Base-by-base conservation (phyloP, 495 filamentous ascomycete species). In the Penicillium salamii region DNA sequence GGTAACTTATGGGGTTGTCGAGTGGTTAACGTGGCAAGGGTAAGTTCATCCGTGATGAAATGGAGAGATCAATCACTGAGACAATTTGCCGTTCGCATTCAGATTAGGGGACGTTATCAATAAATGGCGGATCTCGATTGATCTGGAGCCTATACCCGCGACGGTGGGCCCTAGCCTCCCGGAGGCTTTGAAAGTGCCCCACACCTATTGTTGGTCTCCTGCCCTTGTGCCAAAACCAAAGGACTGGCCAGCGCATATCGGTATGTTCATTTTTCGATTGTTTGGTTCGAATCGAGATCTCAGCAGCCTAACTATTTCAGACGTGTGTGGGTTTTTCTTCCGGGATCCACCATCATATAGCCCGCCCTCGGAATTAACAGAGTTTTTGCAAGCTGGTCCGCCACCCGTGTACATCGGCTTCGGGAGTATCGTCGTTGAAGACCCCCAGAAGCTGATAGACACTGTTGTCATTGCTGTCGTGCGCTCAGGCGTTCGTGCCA, bases 21-120 rank as follows among this genome's bases (percentile, higher is more conserved):
- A 88, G 35, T 78, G 79, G 71, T 59, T 86, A 44, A 86, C 81
- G 7, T 86, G 84, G 82, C 82, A 86, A 68, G 83, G 83, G 77
- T 78, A 53, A 42, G 68, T 51, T 15, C 11, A 14, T 35, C 2
- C 2, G 36, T 3, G 19, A 12, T 4, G 9, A 2, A 18, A 0
- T 18, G 15, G 15, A 18, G 21, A 20, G 32, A 21, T 18, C 29
- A n/a, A 49, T 65, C 14, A 67, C 46, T 21, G 17, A 24, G 8
- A 24, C 14, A 19, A 11, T 14, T n/a, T n/a, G 19, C 12, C n/a
- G 3, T 26, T n/a, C n/a, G n/a, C n/a, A n/a, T n/a, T n/a, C 23
- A 79, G 75, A 2, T 62, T 87, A 0, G 80, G 79, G 7, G 81
- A 83, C 54, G 60, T 85, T 15, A 78, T 85, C 50, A 86, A 87